Percentiles rank a stretch among this genome's conserved stretches.
Conservation (phyloP, 371 early-diverging fungal species). For the Mortierella sp. region DNA sequence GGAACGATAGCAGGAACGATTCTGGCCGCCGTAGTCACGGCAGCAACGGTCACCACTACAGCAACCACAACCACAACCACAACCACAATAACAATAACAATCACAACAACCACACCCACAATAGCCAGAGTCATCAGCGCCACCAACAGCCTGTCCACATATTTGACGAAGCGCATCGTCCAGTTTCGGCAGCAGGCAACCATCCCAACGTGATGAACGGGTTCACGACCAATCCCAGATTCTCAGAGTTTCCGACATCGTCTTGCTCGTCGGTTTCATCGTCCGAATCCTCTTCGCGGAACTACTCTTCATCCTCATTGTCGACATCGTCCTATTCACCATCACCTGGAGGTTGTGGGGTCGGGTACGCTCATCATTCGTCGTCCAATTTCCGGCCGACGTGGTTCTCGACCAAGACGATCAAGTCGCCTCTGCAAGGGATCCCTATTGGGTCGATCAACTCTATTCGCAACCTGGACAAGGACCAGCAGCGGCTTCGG, state of each 20-base stretch:
- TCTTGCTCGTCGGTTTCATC: neutral
- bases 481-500: slow-evolving; percentile 21
- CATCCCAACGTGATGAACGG: slow-evolving; percentile 6
- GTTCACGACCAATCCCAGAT: neutral
- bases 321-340: slow-evolving; percentile 19
- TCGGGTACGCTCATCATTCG: neutral
- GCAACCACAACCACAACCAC: too few relatives aligned
- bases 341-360: neutral
- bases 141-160: neutral
- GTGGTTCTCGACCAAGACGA: slow-evolving; percentile 17
- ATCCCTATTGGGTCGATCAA: slow-evolving; percentile 47
- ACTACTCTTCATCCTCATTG: neutral
- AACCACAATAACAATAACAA: neutral
- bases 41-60: too few relatives aligned
- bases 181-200: neutral
- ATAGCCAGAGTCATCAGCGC: neutral
- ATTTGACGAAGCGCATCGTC: neutral
- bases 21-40: neutral
- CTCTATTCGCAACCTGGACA: slow-evolving; percentile 43
- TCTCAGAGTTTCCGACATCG: neutral
- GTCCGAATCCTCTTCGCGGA: neutral
- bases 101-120: neutral
- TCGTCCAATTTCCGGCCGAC: slow-evolving; percentile 1
- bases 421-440: slow-evolving; percentile 27
- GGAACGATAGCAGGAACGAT: neutral